Evolutionary conservation across 1,284 basidiomycete species (phyloP), one percentile per base, ranked within the genome.

Genomic region (Psilocybe mexicana): DNA sequence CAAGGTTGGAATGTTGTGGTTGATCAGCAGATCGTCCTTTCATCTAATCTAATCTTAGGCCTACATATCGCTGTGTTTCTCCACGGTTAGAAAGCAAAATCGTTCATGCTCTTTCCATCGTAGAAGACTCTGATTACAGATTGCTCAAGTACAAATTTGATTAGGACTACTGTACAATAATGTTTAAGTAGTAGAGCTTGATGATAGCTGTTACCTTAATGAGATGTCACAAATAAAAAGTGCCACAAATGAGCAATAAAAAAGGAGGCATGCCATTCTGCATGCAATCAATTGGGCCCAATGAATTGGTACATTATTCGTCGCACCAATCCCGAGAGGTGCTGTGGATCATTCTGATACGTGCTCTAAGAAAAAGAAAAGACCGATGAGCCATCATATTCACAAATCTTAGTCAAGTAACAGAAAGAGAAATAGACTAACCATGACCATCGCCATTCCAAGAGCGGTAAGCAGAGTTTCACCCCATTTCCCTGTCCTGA

Each of bases 271-370:
- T 18, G 12, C 2, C 52, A 53, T 10, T 23, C 11, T 24, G 43
- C 14, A 45, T 24, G n/a, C 18, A 8, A 45, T 61, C 54, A 93
- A 69, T 93, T 94, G 0, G 94, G 92, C 2, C 94, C 94, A 65
- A 96, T 86, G 61, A 96, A 91, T 70, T 98, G 96, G 73, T 96
- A 98, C 64, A 98, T 69, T 64, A 98, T 86, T 52, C 90, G 80
- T 60, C 94, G 80, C 10, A 98, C 93, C 5, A 98, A 78, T 0
- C 94, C 92, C 0, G 92, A 94, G 28, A 98, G 79, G 66, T 94
- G 88, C 51, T 93, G 85, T 0, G 96, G 96, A 67, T 94, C 87
- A 71, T 96, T 93, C 81, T 95, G 80, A 44, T 76, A 75, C 2
- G 70, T 69, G 57, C 72, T 76, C 72, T 73, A 33, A 33, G 48